Percentiles rank a stretch among this genome's conserved stretches.
These are phyloP conservation scores for Euphorbia corollata DNA, from an alignment of 441 rosid species.

Conservation along the genomic window DNA sequence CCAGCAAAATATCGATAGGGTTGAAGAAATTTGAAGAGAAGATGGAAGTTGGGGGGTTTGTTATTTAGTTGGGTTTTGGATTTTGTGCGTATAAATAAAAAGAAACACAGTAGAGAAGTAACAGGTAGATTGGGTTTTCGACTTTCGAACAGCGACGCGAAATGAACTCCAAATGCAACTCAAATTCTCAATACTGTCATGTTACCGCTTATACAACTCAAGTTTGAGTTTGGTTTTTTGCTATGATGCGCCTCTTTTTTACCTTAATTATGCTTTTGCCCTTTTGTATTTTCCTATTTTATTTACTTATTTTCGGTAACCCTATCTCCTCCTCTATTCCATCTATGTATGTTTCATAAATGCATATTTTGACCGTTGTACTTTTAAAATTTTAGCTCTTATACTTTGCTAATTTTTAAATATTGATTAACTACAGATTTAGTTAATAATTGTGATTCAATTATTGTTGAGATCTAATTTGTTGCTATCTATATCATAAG, in stretches of 20 bases:
- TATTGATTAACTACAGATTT: neutral
- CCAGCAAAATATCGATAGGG: conserved; percentile 11
- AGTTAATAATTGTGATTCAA: neutral
- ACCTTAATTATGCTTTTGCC: neutral
- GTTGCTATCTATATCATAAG: too few relatives aligned
- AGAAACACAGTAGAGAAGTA: neutral
- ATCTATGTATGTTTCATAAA: neutral
- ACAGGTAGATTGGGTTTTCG: conserved; percentile 15
- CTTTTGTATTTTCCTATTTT: neutral
- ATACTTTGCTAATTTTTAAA: neutral
- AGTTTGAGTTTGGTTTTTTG: neutral
- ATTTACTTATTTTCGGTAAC: neutral
- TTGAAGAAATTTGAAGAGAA: neutral
- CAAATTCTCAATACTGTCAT: conserved; percentile 20
- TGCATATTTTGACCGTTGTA: neutral
- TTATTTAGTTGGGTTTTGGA: neutral
- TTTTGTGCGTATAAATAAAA: neutral
- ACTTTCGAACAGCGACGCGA: conserved; percentile 28
- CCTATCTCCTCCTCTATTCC: neutral
- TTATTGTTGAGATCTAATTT: neutral
- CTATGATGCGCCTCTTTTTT: neutral
- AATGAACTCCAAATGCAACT: conserved; percentile 33
- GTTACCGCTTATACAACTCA: neutral
- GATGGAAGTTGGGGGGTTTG: conserved; percentile 7
- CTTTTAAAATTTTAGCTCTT: neutral